These are phyloP conservation scores for Dryadomyces sulphureus DNA, from an alignment of 2,329 filamentous ascomycete genomes.

Conservation along the genomic window DNA sequence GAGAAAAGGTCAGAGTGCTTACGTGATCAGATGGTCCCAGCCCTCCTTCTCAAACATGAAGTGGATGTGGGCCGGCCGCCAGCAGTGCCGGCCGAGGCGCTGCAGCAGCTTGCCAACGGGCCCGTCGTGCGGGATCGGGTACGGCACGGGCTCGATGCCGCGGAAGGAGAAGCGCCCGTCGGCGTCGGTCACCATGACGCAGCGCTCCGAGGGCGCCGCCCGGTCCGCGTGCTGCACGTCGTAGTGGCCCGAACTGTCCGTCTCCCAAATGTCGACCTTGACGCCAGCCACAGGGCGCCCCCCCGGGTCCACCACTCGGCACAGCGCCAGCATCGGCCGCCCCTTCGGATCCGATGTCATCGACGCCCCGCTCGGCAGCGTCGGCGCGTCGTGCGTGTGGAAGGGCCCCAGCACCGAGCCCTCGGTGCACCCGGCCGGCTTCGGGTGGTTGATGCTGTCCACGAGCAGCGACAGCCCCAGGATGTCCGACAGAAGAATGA, in stretches of 20 bases:
- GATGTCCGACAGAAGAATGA: slow-evolving; percentile 69
- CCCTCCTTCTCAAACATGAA: slow-evolving; percentile 78
- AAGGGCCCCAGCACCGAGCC: slow-evolving; percentile 72
- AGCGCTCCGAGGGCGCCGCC: slow-evolving; percentile 53
- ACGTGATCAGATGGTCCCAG: slow-evolving; percentile 74
- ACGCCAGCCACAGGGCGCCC: slow-evolving; percentile 50
- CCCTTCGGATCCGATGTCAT: slow-evolving; percentile 59
- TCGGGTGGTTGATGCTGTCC: slow-evolving; percentile 73
- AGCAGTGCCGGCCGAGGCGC: slow-evolving; percentile 57
- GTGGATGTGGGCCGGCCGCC: slow-evolving; percentile 66
- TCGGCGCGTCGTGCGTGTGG: slow-evolving; percentile 63
- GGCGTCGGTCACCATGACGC: slow-evolving; percentile 47
- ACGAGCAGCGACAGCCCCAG: slow-evolving; percentile 68
- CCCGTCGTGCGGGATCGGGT: slow-evolving; percentile 73
- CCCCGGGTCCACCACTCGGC: slow-evolving; percentile 49
- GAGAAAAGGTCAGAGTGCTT: slow-evolving; percentile 18
- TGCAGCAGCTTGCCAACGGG: slow-evolving; percentile 62
- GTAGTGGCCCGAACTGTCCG: slow-evolving; percentile 65
- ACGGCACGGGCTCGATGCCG: slow-evolving; percentile 71
- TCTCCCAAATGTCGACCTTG: slow-evolving; percentile 76
- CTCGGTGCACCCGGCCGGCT: slow-evolving; percentile 54
- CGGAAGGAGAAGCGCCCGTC: slow-evolving; percentile 74
- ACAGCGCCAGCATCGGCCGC: slow-evolving; percentile 57
- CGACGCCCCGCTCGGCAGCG: slow-evolving; percentile 35
- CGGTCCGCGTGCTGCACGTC: slow-evolving; percentile 62